Conservation (phyloP, 2,329 filamentous ascomycete genomes). For the Pseudogymnoascus sp. region DNA sequence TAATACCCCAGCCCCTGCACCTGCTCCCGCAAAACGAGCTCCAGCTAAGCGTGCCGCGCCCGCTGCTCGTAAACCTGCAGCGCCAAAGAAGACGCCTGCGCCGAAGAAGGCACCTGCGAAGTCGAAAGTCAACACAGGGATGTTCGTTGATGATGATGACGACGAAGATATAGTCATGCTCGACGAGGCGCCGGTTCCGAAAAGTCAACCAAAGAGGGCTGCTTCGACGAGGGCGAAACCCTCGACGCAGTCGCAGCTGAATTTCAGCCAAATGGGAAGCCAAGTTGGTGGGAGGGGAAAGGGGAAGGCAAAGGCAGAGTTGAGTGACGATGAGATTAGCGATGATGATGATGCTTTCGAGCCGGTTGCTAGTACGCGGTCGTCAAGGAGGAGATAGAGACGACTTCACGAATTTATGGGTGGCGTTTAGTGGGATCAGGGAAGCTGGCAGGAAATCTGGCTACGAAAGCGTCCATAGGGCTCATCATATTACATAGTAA, state of each 20-base stretch:
- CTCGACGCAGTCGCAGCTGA: slow-evolving; percentile 40
- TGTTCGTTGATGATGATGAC: slow-evolving; percentile 35
- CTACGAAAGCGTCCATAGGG: background rate
- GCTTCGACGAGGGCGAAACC: slow-evolving; percentile 23
- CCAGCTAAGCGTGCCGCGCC: slow-evolving; percentile 29
- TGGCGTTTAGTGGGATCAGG: background rate
- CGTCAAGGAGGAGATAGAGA: background rate
- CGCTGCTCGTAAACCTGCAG: slow-evolving; percentile 29
- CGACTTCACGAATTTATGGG: background rate
- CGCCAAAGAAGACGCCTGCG: slow-evolving; percentile 22
- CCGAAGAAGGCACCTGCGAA: slow-evolving; percentile 32
- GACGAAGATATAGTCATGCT: slow-evolving; percentile 46
- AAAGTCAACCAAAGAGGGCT: slow-evolving; percentile 25
- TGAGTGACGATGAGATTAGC: slow-evolving; percentile 58
- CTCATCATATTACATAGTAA: background rate
- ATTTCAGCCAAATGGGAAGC: slow-evolving; percentile 34
- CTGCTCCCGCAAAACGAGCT: slow-evolving; percentile 31
- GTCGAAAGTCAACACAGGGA: slow-evolving; percentile 29
- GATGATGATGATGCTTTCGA: slow-evolving; percentile 53
- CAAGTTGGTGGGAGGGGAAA: slow-evolving; percentile 32
- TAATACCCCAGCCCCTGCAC: slow-evolving; percentile 30
- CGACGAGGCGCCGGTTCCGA: slow-evolving; percentile 36
- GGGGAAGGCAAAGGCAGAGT: slow-evolving; percentile 40
- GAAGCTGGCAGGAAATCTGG: background rate
- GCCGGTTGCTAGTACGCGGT: slow-evolving; percentile 10